Evolutionary conservation across 176 grass and related monocot genomes (phyloP), one percentile per base, ranked within the genome.

Genomic region (Aegilops speltoides): DNA sequence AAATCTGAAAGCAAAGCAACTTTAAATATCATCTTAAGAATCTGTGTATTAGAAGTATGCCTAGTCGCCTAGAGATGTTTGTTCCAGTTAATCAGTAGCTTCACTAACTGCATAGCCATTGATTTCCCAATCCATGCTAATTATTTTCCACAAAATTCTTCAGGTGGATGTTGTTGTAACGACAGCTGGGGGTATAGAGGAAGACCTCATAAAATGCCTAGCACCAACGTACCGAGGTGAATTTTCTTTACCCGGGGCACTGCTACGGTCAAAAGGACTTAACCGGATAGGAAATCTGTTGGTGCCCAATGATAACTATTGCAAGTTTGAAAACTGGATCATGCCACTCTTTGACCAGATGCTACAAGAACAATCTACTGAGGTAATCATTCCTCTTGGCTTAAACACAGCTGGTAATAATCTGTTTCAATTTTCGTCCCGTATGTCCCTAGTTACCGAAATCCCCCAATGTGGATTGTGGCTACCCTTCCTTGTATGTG

Each of bases 281-380:
- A 98, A 98, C 81, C 88, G 93, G 23, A 98, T 98, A 79, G 93
- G 96, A 61, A 98, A 96, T 83, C 65, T 96, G n/a, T 79, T 98
- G 71, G 93, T 96, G 50, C 96, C 96, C 3, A 96, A 98, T 92
- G 96, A 94, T 80, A 98, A 98, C 81, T 98, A 98, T 41, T 98
- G 96, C 88, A 98, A 98, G 84, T 98, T 98, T 94, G 96, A 98
- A 70, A 90, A 98, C 62, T 96, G 96, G 96, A 94, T 98, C 81
- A 95, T 96, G 90, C 96, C 96, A 33, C 56, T 98, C 69, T 89
- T 98, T 61, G 90, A 96, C 57, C 73, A 95, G 81, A 91, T 98
- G 93, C 86, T 98, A 63, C 80, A 87, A 68, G 96, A 98, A 85
- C 96, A 98, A 82, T 92, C 93, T 52, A 86, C 41, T 64, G 83